Evolutionary conservation across 169 alveolate species (phyloP), one percentile per base, ranked within the genome.

Genomic region (Cryptosporidium meleagridis): DNA sequence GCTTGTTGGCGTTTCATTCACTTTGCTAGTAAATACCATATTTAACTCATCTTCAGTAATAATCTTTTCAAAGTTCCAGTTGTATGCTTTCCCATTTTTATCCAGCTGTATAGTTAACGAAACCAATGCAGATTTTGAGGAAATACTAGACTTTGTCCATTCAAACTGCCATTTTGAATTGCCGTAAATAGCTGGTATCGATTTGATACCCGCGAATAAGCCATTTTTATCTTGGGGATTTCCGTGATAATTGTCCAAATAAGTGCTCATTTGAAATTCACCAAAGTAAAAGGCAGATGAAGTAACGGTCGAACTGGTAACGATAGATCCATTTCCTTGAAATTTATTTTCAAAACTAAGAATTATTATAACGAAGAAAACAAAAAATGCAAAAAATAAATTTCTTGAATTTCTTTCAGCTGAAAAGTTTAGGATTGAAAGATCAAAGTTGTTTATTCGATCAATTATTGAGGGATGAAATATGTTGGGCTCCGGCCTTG

Each of bases 131-230:
- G 44, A 44, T 23, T 39, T 44, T 41, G 89, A 80, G 4, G 55
- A 12, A 39, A n/a, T 26, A 80, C 65, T 41, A 2, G 89, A 80
- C 21, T 80, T 80, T 23, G 80, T 44, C 89, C 89, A 80, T 45
- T 80, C 89, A 65, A 80, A 26, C 26, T 80, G 89, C 89, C 89
- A 80, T 62, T 48, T 80, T 48, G 89, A 59, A 65, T 51, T 69
- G 14, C 89, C 89, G 9, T 39, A n/a, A 33, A 58, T 59, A 33
- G 41, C 6, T 73, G 65, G 31, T 8, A 33, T 35, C 10, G 72
- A 33, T 21, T 33, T 33, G n/a, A 29, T 18, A 2, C 9, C 33
- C 26, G 71, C 12, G 8, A 35, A 31, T n/a, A 73, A 0, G 16
- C 51, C 21, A 72, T 53, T 37, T 37, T 39, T 16, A 53, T 6